Evolutionary conservation across 345 rosid genomes (phyloP).

Genomic region (Ceriops decandra): DNA sequence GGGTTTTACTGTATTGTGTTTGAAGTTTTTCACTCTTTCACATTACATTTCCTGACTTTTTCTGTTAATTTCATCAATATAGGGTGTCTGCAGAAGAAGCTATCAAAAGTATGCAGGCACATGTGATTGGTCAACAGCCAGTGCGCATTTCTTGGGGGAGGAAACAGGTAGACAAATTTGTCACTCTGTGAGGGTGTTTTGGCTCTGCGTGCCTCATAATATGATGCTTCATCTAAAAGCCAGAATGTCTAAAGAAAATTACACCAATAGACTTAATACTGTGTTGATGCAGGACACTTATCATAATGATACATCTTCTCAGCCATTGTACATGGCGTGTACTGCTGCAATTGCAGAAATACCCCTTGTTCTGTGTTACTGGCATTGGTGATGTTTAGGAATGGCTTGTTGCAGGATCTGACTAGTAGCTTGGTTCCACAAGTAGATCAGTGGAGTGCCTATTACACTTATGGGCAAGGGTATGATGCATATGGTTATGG

Average conservation of each 20-base stretch:
- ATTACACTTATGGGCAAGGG: slow-evolving; percentile 93
- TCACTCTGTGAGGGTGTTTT: slow-evolving; percentile 6
- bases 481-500: slow-evolving; percentile 86
- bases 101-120: slow-evolving; percentile 83
- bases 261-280: too few relatives aligned
- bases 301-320: too few relatives aligned
- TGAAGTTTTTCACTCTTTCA: not conserved
- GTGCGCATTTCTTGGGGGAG: slow-evolving; percentile 83
- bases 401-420: slow-evolving; percentile 48
- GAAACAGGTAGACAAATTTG: slow-evolving; percentile 55
- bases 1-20: not conserved
- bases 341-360: not conserved
- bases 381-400: slow-evolving; percentile 19
- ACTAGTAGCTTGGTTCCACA: slow-evolving; percentile 58
- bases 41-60: not conserved
- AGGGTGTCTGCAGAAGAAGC: slow-evolving; percentile 95
- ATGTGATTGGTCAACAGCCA: slow-evolving; percentile 81
- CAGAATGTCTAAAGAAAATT: not conserved
- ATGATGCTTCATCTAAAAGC: slow-evolving; percentile 6
- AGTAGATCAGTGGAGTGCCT: slow-evolving; percentile 92
- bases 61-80: not conserved
- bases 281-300: too few relatives aligned
- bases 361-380: not conserved
- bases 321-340: not conserved
- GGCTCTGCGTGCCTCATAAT: not conserved